Base-by-base conservation (phyloP, 2,329 filamentous ascomycete species). In the Dothistroma septosporum region DNA sequence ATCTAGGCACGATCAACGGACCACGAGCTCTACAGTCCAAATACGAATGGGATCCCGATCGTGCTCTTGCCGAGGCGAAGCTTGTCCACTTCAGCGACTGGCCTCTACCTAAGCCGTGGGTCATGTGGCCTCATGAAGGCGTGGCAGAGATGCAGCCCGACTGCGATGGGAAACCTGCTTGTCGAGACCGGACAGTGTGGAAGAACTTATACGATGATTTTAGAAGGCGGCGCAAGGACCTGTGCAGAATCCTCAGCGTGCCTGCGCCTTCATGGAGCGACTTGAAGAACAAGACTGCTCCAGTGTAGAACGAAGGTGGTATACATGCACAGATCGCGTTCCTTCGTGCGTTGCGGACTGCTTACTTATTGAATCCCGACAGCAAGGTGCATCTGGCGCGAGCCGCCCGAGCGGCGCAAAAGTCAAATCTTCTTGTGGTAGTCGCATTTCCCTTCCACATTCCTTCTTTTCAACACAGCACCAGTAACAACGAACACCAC, bases 41-140 rank as follows among this genome's bases (percentile, higher is more conserved):
- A 32, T 64, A 64, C 19, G 66, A 67, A 68, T 90, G 87, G 85
- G 83, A 89, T 67, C 79, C 86, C 0, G 75, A 84, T 24, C 75
- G 72, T 28, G 78, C 80, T 0, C 77, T 83, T 60, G 78, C 79
- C 11, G 85, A 89, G 68, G 84, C 85, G 9, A 89, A 88, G 66
- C 78, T 87, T 8, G 76, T 90, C 1, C 87, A 90, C 71, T 90
- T 90, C 70, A 87, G 84, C 14, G 87, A 90, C 68, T 88, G 84
- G 84, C 87, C 87, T 0, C 67, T 89, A 11, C 86, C 87, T 0
- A 90, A 90, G 66, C 84, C 84, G 1, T 86, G 84, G 83, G 74
- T 83, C 53, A 76, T 79, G 75, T 79, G 76, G 75, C 73, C 76
- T 12, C 56, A 69, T 14, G 72, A 77, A 31, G 73, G 75, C 19